These are phyloP conservation scores for Juglanconis sp. DNA, from an alignment of 2,329 filamentous ascomycete genomes.

Conservation along the genomic window DNA sequence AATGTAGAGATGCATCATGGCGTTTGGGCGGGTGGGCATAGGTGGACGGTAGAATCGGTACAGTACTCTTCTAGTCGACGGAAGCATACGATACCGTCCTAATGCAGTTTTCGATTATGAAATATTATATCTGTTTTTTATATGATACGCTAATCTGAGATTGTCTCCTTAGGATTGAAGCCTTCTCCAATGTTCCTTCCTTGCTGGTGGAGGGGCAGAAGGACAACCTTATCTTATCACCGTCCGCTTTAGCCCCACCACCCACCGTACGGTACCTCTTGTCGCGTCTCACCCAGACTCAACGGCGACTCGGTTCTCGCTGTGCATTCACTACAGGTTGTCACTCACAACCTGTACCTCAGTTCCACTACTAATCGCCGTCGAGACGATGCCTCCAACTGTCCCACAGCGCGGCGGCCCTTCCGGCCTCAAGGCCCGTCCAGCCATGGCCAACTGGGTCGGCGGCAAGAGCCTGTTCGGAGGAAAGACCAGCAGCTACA, in stretches of 20 bases:
- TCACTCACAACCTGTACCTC: neutral
- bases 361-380: neutral
- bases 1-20: constrained; percentile 11
- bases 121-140: neutral
- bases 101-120: neutral
- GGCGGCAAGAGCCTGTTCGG: constrained; percentile 22
- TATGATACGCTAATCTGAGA: neutral
- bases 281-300: too few species aligned
- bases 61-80: neutral
- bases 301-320: neutral
- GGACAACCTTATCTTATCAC: neutral
- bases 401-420: constrained; percentile 30
- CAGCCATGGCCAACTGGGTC: constrained; percentile 1
- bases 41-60: neutral
- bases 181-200: neutral
- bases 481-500: constrained; percentile 20
- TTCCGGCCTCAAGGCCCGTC: constrained; percentile 17
- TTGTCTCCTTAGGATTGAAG: neutral
- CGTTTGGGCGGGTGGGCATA: constrained; percentile 1
- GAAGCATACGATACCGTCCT: neutral
- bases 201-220: neutral
- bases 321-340: neutral
- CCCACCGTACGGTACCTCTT: too few species aligned
- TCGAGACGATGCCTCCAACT: constrained; percentile 26
- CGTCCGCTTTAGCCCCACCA: neutral